A percentile compares a stretch with the other conserved stretches of the same genome.
Evolutionary conservation across 441 rosid genomes (phyloP).

Genomic region (Geranium incanum): DNA sequence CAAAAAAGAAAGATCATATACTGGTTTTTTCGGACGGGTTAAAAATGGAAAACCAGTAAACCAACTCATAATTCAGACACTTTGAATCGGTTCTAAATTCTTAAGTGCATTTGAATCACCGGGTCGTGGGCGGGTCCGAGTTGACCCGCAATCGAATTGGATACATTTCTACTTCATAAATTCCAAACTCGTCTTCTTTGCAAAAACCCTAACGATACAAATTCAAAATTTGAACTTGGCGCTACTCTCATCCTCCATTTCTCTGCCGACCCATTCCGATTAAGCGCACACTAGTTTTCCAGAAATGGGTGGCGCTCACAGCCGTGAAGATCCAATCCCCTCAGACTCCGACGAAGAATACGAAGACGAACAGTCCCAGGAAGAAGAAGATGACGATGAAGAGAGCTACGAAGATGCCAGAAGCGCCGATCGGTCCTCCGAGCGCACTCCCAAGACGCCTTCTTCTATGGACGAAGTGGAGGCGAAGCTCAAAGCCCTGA

Average conservation of each 20-base stretch:
- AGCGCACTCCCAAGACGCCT: constrained; percentile 39
- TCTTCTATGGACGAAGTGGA: constrained; percentile 71
- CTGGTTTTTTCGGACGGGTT: no score
- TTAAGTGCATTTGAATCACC: no score
- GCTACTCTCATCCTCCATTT: not conserved
- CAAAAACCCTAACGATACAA: not conserved
- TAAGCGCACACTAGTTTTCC: not conserved
- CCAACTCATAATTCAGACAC: no score
- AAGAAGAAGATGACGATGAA: constrained; percentile 32
- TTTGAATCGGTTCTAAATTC: no score
- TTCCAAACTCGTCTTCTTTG: not conserved
- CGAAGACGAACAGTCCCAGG: constrained; percentile 25
- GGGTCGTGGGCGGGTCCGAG: no score
- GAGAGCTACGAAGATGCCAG: constrained; percentile 46
- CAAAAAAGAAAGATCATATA: no score
- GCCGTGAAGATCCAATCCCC: constrained; percentile 68
- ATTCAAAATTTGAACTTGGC: not conserved
- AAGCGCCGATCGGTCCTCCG: constrained; percentile 29
- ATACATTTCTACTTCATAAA: no score
- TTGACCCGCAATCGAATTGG: no score
- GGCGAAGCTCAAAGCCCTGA: constrained; percentile 58
- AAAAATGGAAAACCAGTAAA: no score
- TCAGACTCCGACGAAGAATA: constrained; percentile 60
- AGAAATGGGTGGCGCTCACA: constrained; percentile 65
- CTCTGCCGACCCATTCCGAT: not conserved